Conservation (phyloP, 2,329 filamentous ascomycete genomes). For the Botrytis fabae region DNA sequence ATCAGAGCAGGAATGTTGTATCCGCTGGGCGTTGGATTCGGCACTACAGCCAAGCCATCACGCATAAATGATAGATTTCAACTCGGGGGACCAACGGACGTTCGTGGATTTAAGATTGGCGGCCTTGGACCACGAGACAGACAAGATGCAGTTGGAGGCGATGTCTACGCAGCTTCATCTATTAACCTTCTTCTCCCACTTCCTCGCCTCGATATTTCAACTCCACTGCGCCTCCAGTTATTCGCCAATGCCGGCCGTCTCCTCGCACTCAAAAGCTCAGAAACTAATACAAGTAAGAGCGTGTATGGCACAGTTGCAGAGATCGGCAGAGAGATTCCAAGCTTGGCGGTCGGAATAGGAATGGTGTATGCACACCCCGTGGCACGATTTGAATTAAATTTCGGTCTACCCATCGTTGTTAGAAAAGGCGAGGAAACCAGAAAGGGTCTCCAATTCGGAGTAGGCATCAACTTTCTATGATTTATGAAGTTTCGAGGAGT, state of each 20-base stretch:
- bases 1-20: constrained; percentile 81
- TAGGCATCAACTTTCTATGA: constrained; percentile 93
- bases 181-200: constrained; percentile 83
- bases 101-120: constrained; percentile 87
- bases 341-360: constrained; percentile 81
- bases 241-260: constrained; percentile 90
- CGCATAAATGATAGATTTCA: constrained; percentile 93
- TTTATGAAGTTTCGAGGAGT: constrained; percentile 8
- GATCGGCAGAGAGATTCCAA: constrained; percentile 74
- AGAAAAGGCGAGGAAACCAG: constrained; percentile 81
- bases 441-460: constrained; percentile 92
- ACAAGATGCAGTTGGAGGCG: constrained; percentile 81
- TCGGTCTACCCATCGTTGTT: constrained; percentile 80
- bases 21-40: constrained; percentile 68
- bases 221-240: constrained; percentile 80
- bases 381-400: constrained; percentile 93
- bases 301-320: constrained; percentile 64
- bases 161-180: constrained; percentile 86
- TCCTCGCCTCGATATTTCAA: constrained; percentile 77
- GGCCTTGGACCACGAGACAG: constrained; percentile 89
- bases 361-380: constrained; percentile 94
- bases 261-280: constrained; percentile 65
- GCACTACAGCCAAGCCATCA: constrained; percentile 59
- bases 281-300: constrained; percentile 36
- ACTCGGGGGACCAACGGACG: constrained; percentile 90